Conservation (phyloP, 2,329 filamentous ascomycete species). For the Trematosphaeria pertusa region DNA sequence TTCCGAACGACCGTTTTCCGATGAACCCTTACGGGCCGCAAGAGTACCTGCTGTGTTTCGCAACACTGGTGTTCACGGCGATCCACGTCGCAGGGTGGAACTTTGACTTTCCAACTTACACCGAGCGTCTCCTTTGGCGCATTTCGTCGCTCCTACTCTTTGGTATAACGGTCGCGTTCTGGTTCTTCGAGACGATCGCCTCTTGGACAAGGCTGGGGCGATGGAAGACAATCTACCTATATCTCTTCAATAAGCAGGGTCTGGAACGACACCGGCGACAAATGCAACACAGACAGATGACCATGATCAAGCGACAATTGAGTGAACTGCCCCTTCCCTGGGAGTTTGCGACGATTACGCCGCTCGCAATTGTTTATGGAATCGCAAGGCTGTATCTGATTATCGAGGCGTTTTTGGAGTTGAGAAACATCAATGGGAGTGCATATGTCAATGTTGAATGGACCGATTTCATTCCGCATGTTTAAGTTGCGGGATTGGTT, state of each 20-base stretch:
- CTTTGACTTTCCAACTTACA: constrained; percentile 16
- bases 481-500: too few species aligned
- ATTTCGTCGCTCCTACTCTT: constrained; percentile 20
- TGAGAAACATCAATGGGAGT: constrained; percentile 18
- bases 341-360: constrained; percentile 25
- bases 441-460: constrained; percentile 30
- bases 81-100: constrained; percentile 24
- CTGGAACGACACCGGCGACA: constrained; percentile 12
- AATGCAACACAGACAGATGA: constrained; percentile 13
- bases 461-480: constrained; percentile 25
- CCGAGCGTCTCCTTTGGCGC: constrained; percentile 18
- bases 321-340: constrained; percentile 21
- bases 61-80: constrained; percentile 10
- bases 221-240: constrained; percentile 21
- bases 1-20: constrained; percentile 23
- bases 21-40: constrained; percentile 21
- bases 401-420: constrained; percentile 24
- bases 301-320: constrained; percentile 18
- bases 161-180: constrained; percentile 25
- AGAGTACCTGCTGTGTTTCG: constrained; percentile 21
- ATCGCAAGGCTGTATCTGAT: constrained; percentile 25
- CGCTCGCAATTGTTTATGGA: constrained; percentile 26
- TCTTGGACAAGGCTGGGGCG: constrained; percentile 24
- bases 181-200: constrained; percentile 26
- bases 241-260: constrained; percentile 15